Conservation (phyloP, 2,329 filamentous ascomycete species). For the Microascus cirrosus region DNA sequence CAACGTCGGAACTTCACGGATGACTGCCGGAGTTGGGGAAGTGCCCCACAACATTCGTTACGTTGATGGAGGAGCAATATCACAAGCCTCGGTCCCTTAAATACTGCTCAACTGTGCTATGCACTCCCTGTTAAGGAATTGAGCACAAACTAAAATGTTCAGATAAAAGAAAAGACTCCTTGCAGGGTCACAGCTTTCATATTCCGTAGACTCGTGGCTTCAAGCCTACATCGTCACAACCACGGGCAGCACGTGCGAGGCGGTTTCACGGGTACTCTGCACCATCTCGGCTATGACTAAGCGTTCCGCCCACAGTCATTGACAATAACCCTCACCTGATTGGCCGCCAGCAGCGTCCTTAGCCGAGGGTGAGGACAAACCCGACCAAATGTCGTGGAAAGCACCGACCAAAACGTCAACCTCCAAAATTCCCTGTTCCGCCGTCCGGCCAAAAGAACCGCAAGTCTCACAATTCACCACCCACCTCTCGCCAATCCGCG, state of each 20-base stretch:
- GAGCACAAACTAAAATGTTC: not conserved
- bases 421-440: constrained; percentile 1
- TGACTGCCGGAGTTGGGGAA: not conserved
- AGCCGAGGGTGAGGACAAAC: constrained; percentile 4
- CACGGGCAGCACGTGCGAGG: not conserved
- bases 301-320: not conserved
- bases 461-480: not conserved
- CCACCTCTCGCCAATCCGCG: not conserved
- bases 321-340: constrained; percentile 3
- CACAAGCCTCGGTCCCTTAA: not conserved
- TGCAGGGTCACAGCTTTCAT: not conserved
- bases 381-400: constrained; percentile 2
- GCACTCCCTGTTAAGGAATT: not conserved
- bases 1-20: not conserved
- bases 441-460: not conserved
- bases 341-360: not conserved
- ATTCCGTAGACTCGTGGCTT: not conserved
- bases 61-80: not conserved
- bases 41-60: not conserved
- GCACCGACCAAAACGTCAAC: constrained; percentile 4
- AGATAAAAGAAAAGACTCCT: not conserved
- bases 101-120: not conserved
- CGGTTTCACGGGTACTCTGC: not conserved
- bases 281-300: constrained; percentile 2
- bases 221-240: not conserved